Conservation (phyloP, 2,329 filamentous ascomycete species). For the Xylaria sp. region DNA sequence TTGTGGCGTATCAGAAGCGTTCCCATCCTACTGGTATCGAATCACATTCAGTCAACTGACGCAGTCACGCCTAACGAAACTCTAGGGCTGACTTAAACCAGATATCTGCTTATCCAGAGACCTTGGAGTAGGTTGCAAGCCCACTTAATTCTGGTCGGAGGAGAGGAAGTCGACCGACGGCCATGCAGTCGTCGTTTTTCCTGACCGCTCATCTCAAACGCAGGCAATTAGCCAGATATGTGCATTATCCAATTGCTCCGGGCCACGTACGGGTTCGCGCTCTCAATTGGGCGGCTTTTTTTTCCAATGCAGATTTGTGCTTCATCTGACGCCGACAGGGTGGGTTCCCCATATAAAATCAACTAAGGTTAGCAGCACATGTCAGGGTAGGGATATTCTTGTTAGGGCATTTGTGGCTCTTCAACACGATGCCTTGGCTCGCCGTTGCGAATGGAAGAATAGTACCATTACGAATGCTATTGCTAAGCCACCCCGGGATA, state of each 20-base stretch:
- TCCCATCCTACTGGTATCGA: conserved; percentile 24
- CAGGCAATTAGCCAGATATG: neutral
- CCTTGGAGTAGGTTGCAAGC: conserved; percentile 25
- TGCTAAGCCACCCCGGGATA: neutral
- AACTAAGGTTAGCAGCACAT: neutral
- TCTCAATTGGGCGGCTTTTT: neutral
- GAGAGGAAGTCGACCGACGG: neutral
- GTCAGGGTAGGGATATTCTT: neutral
- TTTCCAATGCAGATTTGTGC: neutral
- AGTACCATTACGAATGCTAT: neutral
- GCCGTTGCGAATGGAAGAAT: neutral
- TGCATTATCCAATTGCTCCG: conserved; percentile 18
- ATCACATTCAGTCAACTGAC: conserved; percentile 22
- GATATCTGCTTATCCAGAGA: conserved; percentile 3
- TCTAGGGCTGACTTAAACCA: conserved; percentile 29
- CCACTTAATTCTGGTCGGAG: neutral
- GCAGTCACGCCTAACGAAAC: conserved; percentile 22
- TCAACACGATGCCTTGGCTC: neutral
- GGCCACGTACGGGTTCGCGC: conserved; percentile 15
- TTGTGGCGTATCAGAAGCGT: conserved; percentile 23
- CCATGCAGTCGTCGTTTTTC: neutral
- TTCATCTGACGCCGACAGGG: neutral
- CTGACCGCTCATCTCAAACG: conserved; percentile 19
- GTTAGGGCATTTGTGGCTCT: neutral
- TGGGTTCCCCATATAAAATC: neutral